Percentiles rank a stretch among this genome's conserved stretches.
phyloP scores from a whole-genome alignment of 2,329 filamentous ascomycete species.

The Aspergillus sp. region DNA sequence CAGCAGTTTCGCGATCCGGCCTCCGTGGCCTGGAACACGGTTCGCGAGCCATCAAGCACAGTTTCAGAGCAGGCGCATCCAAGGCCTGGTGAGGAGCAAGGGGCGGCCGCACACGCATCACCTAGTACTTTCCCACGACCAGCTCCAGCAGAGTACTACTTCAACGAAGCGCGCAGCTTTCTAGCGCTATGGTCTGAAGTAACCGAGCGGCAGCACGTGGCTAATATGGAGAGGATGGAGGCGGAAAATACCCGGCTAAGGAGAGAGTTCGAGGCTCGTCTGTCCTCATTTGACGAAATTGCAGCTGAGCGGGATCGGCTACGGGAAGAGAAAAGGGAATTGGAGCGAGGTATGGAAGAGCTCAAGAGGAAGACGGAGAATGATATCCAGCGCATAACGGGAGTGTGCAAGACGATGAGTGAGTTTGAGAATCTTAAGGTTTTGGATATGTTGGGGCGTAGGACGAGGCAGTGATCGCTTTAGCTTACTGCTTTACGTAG shows the following conservation, averaged over 20 bases:
- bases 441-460: not conserved
- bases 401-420: not conserved
- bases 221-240: not conserved
- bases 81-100: no score
- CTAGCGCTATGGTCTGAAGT: not conserved
- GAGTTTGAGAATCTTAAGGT: not conserved
- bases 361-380: not conserved
- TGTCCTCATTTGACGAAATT: not conserved
- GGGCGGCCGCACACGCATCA: fast-evolving
- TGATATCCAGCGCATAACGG: not conserved
- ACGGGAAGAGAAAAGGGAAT: not conserved
- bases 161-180: not conserved
- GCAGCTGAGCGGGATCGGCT: not conserved
- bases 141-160: not conserved
- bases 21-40: no score
- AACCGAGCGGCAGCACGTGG: not conserved
- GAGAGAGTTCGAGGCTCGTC: not conserved
- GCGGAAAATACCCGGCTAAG: not conserved
- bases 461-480: not conserved
- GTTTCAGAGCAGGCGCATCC: no score
- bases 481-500: no score
- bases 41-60: no score
- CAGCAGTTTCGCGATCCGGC: no score
- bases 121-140: not conserved
- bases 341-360: not conserved